Conservation (phyloP, 2,329 filamentous ascomycete genomes). For the Passalora sequoiae region DNA sequence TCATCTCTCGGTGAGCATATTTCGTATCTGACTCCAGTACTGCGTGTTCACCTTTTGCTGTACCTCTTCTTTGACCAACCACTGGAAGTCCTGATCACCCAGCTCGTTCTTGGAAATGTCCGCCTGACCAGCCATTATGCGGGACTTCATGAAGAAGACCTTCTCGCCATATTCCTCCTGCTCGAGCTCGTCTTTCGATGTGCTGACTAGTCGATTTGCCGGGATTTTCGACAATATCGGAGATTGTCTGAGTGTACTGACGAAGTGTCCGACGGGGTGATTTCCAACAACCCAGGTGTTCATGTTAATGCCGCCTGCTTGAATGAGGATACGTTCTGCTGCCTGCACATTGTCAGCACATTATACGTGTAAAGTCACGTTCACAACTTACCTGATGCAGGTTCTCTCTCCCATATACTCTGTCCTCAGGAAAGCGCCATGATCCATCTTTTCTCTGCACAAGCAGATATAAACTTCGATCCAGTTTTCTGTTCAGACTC, state of each 20-base stretch:
- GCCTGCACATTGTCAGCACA: conserved; percentile 53
- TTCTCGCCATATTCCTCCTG: conserved; percentile 62
- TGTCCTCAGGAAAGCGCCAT: conserved; percentile 79
- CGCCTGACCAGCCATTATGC: conserved; percentile 96
- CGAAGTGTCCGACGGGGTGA: conserved; percentile 76
- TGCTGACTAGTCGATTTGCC: conserved; percentile 24
- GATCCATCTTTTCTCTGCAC: conserved; percentile 65
- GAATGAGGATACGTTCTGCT: conserved; percentile 70
- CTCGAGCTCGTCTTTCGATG: conserved; percentile 29
- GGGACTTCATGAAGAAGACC: conserved; percentile 91
- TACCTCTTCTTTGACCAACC: conserved; percentile 88
- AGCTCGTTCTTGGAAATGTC: conserved; percentile 67
- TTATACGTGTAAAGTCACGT: too few relatives aligned
- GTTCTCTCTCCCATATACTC: conserved; percentile 65
- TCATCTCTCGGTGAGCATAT: conserved; percentile 77
- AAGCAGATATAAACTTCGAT: conserved; percentile 80
- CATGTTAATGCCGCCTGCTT: conserved; percentile 86
- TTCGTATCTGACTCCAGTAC: conserved; percentile 71
- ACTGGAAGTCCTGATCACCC: conserved; percentile 78
- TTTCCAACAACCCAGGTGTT: conserved; percentile 97
- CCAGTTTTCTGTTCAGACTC: conserved; percentile 73
- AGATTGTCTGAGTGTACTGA: conserved; percentile 49
- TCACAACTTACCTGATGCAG: conserved; percentile 68
- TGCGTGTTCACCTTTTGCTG: conserved; percentile 54
- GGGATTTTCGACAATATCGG: conserved; percentile 28